Base-by-base conservation (phyloP, 139 green algal species). In the Chlamydomonas incerta region DNA sequence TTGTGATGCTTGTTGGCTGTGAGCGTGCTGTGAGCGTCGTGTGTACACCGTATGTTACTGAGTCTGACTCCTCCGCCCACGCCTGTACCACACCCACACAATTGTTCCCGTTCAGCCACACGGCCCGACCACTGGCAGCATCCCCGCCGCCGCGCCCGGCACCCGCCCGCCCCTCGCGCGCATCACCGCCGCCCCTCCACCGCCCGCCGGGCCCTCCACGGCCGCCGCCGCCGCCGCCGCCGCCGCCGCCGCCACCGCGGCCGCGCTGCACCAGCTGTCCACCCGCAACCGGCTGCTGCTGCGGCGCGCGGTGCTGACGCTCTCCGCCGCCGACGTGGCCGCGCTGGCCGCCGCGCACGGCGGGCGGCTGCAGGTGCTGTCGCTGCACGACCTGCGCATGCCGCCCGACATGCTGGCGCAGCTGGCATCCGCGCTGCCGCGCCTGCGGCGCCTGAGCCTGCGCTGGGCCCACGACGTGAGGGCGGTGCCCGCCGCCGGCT, bases 371-470 rank as follows among this genome's bases (percentile, higher is more conserved):
- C 41, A 83, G 62, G 77, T 33, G 63, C 77, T 83, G 17, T 52
- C 63, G 4, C 77, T 83, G n/a, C 65, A 83, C 63, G 74, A 67
- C 77, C n/a, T 83, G 29, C 60, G 62, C 46, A 83, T 66, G 63
- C 77, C 41, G 46, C 46, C 77, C 15, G 29, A 0, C 41, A 20
- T 83, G 17, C 0, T 83, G 2, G 4, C 63, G 46, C 37, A 55
- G 63, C 77, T 83, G 47, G 57, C 77, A 21, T 2, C 29, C n/a
- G 63, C 77, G 29, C 77, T 83, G 37, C 77, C 77, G 63, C 63
- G 17, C 9, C 77, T 83, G 18, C 77, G 63, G n/a, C 63, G 63
- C 10, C 63, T 83, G 26, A 65, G 63, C 65, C 63, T 83, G 8
- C 63, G n/a, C 10, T 83, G 77, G 77, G 37, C 63, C 17, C 74